Evolutionary conservation across 768 basidiomycete genomes (phyloP), one percentile per base, ranked within the genome.

Genomic region (Lactifluus subvellereus): DNA sequence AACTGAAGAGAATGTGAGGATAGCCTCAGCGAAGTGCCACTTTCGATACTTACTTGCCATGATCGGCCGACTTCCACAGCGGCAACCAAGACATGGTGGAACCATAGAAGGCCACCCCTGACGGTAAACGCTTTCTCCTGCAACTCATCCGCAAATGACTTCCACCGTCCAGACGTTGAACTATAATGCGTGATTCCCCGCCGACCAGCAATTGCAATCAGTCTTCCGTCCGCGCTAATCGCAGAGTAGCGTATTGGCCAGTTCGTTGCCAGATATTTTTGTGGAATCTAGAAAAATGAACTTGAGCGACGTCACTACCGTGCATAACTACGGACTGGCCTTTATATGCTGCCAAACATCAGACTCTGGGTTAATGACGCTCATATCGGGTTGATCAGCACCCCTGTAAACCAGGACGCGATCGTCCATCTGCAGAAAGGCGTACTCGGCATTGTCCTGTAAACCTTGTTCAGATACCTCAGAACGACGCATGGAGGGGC

Each of bases 321-420:
- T 18, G 53, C 11, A 30, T 13, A 57, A n/a, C 30, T 38, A 8
- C 45, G 22, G 43, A 69, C 60, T 38, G 20, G 42, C 93, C 83
- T 95, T 96, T 73, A 98, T 89, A 75, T 91, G 89, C 69, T 98
- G 94, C 95, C 96, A 98, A 18, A 98, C 95, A 70, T 98, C 95
- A 4, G 92, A 92, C 72, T 96, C 94, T 16, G 95, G 94, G 71
- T 98, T 98, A 70, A 98, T 97, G 61, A 99, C 87, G 71, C 93
- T 96, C 87, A 97, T 89, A 72, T 98, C 95, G 6, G 96, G 95
- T 72, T 98, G 95, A 73, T 98, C 96, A 33, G 95, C 93, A 14
- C 96, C 95, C 59, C 96, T 84, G 73, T 98, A 99, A 16, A 98
- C 86, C 0, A 97, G 80, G 2, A 91, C 89, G 47, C 93, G 85